Evolutionary conservation across 495 filamentous ascomycete species (phyloP).

Genomic region (Tuber melanosporum): DNA sequence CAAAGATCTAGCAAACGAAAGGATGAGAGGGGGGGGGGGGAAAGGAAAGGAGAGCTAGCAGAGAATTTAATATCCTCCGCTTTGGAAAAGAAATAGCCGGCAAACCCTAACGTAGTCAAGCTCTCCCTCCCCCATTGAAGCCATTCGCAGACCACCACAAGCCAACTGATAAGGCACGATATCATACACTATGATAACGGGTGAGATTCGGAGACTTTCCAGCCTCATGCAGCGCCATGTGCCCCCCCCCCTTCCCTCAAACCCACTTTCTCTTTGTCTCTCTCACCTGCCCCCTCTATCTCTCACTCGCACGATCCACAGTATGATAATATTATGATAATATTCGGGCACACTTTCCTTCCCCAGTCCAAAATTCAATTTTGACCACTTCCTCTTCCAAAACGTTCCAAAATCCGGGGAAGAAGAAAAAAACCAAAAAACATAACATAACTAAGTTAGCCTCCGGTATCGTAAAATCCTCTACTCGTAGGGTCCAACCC

Average conservation of each 20-base stretch:
- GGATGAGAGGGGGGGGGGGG: neutral
- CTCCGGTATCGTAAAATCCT: too few species aligned
- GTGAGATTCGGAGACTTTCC: neutral
- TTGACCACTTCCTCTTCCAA: too few species aligned
- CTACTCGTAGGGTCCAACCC: too few species aligned
- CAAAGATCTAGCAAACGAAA: slow-evolving; percentile 8
- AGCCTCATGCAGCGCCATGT: neutral
- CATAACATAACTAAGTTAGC: too few species aligned
- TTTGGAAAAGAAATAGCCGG: slow-evolving; percentile 5
- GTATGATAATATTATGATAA: too few species aligned
- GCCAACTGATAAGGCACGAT: neutral
- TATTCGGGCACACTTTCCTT: too few species aligned
- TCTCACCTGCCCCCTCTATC: neutral
- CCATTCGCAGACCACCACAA: neutral
- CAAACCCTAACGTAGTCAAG: neutral
- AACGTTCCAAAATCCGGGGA: neutral
- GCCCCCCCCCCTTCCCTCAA: too few species aligned
- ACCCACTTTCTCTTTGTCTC: too few species aligned
- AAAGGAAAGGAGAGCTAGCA: neutral
- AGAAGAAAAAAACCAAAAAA: neutral
- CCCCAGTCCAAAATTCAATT: too few species aligned
- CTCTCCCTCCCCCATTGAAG: neutral
- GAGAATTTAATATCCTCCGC: neutral
- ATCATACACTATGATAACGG: neutral
- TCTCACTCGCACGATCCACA: neutral